A percentile compares a stretch with the other conserved stretches of the same genome.
phyloP scores from a whole-genome alignment of 306 rosid species.

The Nissolia schottii region DNA sequence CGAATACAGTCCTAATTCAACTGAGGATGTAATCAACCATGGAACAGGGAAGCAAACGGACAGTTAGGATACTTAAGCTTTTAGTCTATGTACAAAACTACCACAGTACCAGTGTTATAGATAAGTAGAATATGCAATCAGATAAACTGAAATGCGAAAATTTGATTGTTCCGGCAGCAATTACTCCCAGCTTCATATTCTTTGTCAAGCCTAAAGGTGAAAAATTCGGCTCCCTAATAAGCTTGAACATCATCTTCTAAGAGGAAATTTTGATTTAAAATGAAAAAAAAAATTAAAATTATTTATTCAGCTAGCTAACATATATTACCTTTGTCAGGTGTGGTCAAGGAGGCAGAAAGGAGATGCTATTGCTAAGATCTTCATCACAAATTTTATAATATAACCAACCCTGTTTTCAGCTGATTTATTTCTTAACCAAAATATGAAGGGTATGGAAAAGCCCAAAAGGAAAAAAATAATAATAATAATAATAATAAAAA shows the following conservation, averaged over 20 bases:
- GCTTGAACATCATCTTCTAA: background rate
- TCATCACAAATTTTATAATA: background rate
- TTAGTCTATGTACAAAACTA: background rate
- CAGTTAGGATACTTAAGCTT: background rate
- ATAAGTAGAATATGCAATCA: background rate
- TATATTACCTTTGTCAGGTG: background rate
- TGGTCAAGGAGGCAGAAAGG: conserved; percentile 13
- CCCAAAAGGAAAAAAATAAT: background rate
- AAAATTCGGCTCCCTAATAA: background rate
- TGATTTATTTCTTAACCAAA: background rate
- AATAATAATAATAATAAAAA: too few species aligned
- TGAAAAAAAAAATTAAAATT: background rate
- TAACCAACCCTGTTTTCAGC: background rate
- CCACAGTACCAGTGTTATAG: background rate
- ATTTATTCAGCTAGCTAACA: background rate
- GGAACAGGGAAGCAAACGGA: background rate
- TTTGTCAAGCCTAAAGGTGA: background rate
- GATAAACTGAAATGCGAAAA: background rate
- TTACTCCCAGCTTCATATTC: background rate
- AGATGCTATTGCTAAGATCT: background rate
- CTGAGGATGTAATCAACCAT: background rate
- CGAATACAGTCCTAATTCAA: background rate
- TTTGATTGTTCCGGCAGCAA: background rate
- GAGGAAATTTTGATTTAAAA: background rate
- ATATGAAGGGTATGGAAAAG: background rate